Evolutionary conservation across 805 yeast genomes (phyloP).

Genomic region (Maudiozyma barnettii): DNA sequence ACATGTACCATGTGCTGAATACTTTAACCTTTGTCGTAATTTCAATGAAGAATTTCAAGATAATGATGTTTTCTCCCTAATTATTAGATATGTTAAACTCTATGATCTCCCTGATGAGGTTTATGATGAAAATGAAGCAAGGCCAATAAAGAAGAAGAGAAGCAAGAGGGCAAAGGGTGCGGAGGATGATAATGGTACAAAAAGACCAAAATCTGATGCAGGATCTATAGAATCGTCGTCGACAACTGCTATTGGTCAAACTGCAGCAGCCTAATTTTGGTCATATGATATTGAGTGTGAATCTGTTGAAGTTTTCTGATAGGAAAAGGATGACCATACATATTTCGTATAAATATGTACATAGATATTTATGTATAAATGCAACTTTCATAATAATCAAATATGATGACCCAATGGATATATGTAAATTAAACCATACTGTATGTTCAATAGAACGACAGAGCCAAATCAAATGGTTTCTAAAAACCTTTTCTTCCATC

Average conservation of each 20-base stretch:
- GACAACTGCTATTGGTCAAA: neutral
- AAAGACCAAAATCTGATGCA: constrained; percentile 29
- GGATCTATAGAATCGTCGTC: neutral
- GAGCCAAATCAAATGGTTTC: neutral
- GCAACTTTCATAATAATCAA: neutral
- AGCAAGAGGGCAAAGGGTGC: constrained; percentile 35
- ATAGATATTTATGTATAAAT: too few species aligned
- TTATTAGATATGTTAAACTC: constrained; percentile 63
- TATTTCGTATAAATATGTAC: neutral
- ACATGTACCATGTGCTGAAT: constrained; percentile 84
- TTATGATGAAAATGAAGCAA: constrained; percentile 63
- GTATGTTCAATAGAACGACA: too few species aligned
- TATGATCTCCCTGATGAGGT: constrained; percentile 81
- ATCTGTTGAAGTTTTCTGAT: too few species aligned
- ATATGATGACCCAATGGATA: neutral
- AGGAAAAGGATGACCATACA: neutral
- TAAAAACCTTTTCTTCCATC: neutral
- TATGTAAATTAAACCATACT: too few species aligned
- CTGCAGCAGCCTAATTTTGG: neutral
- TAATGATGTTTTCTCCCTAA: constrained; percentile 41
- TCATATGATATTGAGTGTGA: neutral
- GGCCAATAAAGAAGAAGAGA: constrained; percentile 55
- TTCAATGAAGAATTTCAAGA: constrained; percentile 61
- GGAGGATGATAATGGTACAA: constrained; percentile 9
- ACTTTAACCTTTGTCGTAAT: constrained; percentile 66